Percentiles rank a stretch among this genome's conserved stretches.
These are phyloP conservation scores for Mentha longifolia DNA, from an alignment of 257 asterid species.

Conservation along the genomic window DNA sequence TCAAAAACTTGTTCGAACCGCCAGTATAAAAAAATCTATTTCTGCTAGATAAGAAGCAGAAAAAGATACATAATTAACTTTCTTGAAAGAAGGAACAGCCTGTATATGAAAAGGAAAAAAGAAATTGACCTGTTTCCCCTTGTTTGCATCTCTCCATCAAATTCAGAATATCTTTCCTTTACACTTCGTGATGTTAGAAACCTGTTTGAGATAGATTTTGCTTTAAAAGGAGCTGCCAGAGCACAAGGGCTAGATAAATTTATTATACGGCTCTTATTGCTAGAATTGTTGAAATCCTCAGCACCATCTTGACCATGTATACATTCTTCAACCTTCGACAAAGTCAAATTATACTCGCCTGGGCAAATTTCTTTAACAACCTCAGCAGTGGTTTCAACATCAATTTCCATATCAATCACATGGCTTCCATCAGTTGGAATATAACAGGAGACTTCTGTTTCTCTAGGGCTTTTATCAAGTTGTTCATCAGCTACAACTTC, in stretches of 20 bases:
- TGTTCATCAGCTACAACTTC: too few relatives aligned
- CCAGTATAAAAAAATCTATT: constrained; percentile 59
- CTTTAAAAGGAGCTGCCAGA: too few relatives aligned
- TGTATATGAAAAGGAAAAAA: background rate
- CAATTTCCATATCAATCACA: too few relatives aligned
- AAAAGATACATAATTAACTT: constrained; percentile 32
- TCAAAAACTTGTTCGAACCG: constrained; percentile 55
- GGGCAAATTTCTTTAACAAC: constrained; percentile 39
- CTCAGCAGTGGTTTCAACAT: constrained; percentile 44
- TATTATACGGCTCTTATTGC: constrained; percentile 80
- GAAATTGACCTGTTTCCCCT: constrained; percentile 70
- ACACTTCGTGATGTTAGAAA: constrained; percentile 56
- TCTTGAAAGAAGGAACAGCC: constrained; percentile 24
- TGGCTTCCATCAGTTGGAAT: too few relatives aligned
- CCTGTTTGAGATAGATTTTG: constrained; percentile 53
- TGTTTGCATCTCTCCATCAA: constrained; percentile 52
- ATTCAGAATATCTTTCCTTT: too few relatives aligned
- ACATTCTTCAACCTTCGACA: constrained; percentile 51
- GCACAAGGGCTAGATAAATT: constrained; percentile 75
- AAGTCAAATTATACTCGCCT: constrained; percentile 42
- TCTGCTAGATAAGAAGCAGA: constrained; percentile 50
- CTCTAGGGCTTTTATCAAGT: too few relatives aligned
- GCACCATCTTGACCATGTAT: constrained; percentile 44
- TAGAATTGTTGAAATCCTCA: constrained; percentile 49
- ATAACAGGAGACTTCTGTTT: too few relatives aligned